phyloP scores from a whole-genome alignment of 805 yeast genomes.

The Metschnikowia cubensis region DNA sequence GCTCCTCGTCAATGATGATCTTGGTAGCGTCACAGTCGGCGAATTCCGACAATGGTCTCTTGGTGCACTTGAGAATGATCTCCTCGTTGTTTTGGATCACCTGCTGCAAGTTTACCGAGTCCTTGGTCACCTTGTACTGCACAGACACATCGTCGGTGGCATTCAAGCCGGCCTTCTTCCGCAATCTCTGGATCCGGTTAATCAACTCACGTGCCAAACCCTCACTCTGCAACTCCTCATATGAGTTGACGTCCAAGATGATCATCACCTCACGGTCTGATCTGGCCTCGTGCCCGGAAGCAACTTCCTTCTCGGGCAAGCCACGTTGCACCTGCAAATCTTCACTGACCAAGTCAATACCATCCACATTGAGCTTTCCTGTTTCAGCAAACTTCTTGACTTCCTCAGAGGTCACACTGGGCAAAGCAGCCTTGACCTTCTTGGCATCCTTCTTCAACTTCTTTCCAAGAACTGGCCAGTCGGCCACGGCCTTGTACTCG shows the following conservation, averaged over 20 bases:
- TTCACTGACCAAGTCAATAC: conserved; percentile 80
- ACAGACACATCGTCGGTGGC: conserved; percentile 94
- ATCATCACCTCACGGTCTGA: conserved; percentile 86
- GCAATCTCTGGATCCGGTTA: conserved; percentile 94
- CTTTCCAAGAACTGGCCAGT: conserved; percentile 98
- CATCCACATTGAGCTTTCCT: conserved; percentile 82
- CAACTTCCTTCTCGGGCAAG: conserved; percentile 61
- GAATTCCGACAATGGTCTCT: conserved; percentile 52
- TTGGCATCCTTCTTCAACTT: conserved; percentile 92
- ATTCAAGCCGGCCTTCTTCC: conserved; percentile 93
- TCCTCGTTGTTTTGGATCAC: conserved; percentile 64
- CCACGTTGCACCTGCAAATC: conserved; percentile 90
- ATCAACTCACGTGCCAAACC: conserved; percentile 95
- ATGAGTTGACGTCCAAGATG: conserved; percentile 80
- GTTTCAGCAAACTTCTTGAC: conserved; percentile 69
- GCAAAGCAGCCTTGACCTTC: conserved; percentile 91
- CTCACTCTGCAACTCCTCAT: conserved; percentile 86
- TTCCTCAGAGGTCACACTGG: conserved; percentile 71
- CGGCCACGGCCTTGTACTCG: conserved; percentile 91
- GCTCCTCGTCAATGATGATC: conserved; percentile 79
- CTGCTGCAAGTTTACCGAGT: conserved; percentile 58
- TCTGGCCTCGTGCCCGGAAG: conserved; percentile 79
- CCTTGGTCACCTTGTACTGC: conserved; percentile 66
- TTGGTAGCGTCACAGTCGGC: conserved; percentile 38
- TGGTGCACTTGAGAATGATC: conserved; percentile 72